Percentiles rank a stretch among this genome's conserved stretches.
These are phyloP conservation scores for Vachellia pachyceras DNA, from an alignment of 306 rosid genomes.

Conservation along the genomic window DNA sequence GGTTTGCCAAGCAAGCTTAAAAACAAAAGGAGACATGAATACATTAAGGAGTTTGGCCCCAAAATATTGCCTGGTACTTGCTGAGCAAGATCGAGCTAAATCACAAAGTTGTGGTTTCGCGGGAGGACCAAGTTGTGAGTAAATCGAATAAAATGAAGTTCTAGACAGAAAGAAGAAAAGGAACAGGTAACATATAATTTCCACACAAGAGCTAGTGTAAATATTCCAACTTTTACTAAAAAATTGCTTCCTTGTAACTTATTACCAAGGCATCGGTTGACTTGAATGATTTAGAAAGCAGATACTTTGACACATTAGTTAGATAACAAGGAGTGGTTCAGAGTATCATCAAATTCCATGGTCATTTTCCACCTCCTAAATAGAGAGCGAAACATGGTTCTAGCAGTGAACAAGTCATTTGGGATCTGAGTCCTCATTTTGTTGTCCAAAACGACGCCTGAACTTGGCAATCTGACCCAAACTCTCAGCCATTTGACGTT, in stretches of 20 bases:
- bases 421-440: constrained; percentile 42
- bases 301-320: constrained; percentile 23
- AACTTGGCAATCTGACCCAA: constrained; percentile 89
- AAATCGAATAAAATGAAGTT: constrained; percentile 8
- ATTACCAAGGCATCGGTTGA: constrained; percentile 4
- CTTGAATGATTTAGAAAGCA: constrained; percentile 11
- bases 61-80: too few relatives aligned
- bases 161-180: background rate
- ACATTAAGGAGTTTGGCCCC: too few relatives aligned
- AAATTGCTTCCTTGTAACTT: constrained; percentile 2
- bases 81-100: background rate
- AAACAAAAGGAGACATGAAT: too few relatives aligned
- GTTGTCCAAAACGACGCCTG: constrained; percentile 70
- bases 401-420: constrained; percentile 40
- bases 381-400: background rate
- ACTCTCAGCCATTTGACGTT: constrained; percentile 87
- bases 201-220: constrained; percentile 6
- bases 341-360: background rate
- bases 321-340: background rate
- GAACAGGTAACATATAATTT: background rate
- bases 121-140: background rate
- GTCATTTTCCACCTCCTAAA: background rate
- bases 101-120: too few relatives aligned
- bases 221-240: constrained; percentile 14
- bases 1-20: too few relatives aligned